Conservation (phyloP, 305 asterid species). For the Petunia hybrid region DNA sequence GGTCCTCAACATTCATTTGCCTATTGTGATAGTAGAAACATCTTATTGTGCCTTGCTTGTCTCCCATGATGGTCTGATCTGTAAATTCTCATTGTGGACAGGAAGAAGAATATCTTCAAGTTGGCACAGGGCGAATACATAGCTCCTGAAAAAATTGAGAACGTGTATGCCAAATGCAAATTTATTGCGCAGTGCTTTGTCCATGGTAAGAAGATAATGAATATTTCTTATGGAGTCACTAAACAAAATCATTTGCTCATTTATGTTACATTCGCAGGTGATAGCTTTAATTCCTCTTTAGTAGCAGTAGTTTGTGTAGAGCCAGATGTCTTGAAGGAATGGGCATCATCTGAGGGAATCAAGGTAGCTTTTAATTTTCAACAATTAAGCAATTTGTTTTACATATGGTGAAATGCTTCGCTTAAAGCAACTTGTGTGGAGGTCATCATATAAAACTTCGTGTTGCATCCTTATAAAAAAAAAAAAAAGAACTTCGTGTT, state of each 20-base stretch:
- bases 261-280: conserved; percentile 58
- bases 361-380: conserved; percentile 55
- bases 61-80: conserved; percentile 9
- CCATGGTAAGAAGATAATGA: conserved; percentile 63
- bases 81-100: conserved; percentile 45
- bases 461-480: background rate
- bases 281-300: conserved; percentile 87
- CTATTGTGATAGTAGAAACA: conserved; percentile 5
- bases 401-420: conserved; percentile 13
- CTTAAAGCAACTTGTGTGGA: conserved; percentile 19
- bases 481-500: conserved; percentile 17
- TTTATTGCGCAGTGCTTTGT: conserved; percentile 91
- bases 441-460: conserved; percentile 23
- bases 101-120: conserved; percentile 98
- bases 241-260: conserved; percentile 42
- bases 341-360: conserved; percentile 93
- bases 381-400: background rate
- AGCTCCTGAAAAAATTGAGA: conserved; percentile 98
- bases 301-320: conserved; percentile 88
- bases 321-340: conserved; percentile 80
- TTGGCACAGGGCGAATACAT: conserved; percentile 99
- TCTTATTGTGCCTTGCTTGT: conserved; percentile 1
- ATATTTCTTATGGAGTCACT: conserved; percentile 27
- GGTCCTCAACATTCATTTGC: background rate
- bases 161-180: conserved; percentile 93